Evolutionary conservation across 257 asterid genomes (phyloP).

Genomic region (Hygrophila difformis): DNA sequence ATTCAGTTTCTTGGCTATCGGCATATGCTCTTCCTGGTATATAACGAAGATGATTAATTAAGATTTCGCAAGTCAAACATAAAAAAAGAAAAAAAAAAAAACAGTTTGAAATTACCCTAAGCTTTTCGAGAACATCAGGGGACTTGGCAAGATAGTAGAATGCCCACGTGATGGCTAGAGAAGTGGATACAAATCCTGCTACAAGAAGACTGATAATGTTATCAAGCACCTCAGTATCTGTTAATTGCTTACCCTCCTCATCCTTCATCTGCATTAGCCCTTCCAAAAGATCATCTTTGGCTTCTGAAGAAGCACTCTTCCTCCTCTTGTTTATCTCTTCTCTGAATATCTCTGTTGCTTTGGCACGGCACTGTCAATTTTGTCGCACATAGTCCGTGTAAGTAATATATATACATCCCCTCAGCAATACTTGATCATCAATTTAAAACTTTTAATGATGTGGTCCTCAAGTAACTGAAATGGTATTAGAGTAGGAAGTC

Average conservation of each 20-base stretch:
- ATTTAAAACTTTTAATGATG: too few relatives aligned
- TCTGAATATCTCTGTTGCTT: conserved; percentile 23
- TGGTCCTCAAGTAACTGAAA: too few relatives aligned
- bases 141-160: conserved; percentile 31
- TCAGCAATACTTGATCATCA: too few relatives aligned
- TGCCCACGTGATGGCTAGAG: conserved; percentile 38
- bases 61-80: background rate
- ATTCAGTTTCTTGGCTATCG: conserved; percentile 20
- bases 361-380: conserved; percentile 42
- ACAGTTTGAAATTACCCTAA: conserved; percentile 29
- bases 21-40: conserved; percentile 41
- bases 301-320: conserved; percentile 8
- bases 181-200: conserved; percentile 35
- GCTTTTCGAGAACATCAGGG: conserved; percentile 34
- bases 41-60: background rate
- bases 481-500: too few relatives aligned
- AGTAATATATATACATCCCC: too few relatives aligned
- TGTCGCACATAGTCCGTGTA: conserved; percentile 1
- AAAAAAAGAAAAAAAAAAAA: too few relatives aligned
- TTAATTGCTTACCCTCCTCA: conserved; percentile 26
- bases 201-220: conserved; percentile 30
- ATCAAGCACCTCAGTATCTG: conserved; percentile 37
- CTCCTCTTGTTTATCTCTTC: conserved; percentile 43
- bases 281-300: conserved; percentile 31
- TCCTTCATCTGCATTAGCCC: conserved; percentile 30